Percentiles rank a stretch among this genome's conserved stretches.
Conservation (phyloP, 192 early-diverging fungal species). For the Podila epicladia region DNA sequence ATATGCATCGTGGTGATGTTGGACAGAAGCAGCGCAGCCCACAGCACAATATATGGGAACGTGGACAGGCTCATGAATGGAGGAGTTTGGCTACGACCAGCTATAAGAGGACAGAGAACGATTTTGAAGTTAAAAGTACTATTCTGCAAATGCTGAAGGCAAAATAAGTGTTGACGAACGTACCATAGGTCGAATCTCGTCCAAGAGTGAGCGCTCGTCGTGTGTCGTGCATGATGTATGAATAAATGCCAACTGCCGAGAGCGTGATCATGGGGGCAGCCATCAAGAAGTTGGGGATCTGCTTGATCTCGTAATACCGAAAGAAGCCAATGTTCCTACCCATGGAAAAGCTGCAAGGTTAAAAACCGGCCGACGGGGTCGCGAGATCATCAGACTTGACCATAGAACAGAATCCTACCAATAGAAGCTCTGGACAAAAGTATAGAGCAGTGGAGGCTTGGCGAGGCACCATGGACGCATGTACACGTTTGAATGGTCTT, state of each 20-base stretch:
- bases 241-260: conserved; percentile 66
- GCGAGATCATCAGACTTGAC: too few species aligned
- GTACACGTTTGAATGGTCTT: conserved; percentile 5
- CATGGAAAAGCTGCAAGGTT: background rate
- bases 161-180: background rate
- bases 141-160: background rate
- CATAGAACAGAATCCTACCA: conserved; percentile 62
- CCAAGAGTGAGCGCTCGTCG: conserved; percentile 70
- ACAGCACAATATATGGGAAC: conserved; percentile 74
- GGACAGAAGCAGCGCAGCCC: conserved; percentile 68
- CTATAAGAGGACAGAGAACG: background rate
- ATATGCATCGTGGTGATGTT: conserved; percentile 84
- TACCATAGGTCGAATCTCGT: conserved; percentile 18
- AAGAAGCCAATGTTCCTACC: conserved; percentile 87
- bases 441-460: conserved; percentile 73
- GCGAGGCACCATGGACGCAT: conserved; percentile 75
- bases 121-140: background rate
- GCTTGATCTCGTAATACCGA: conserved; percentile 79
- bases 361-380: too few species aligned
- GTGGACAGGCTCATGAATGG: conserved; percentile 27
- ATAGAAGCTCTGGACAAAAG: conserved; percentile 86
- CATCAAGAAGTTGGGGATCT: conserved; percentile 93
- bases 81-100: background rate
- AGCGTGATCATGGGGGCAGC: conserved; percentile 81
- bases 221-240: conserved; percentile 63